A percentile compares a stretch with the other conserved stretches of the same genome.
Conservation (phyloP, 1,284 basidiomycete species). For the Irpex sp. region DNA sequence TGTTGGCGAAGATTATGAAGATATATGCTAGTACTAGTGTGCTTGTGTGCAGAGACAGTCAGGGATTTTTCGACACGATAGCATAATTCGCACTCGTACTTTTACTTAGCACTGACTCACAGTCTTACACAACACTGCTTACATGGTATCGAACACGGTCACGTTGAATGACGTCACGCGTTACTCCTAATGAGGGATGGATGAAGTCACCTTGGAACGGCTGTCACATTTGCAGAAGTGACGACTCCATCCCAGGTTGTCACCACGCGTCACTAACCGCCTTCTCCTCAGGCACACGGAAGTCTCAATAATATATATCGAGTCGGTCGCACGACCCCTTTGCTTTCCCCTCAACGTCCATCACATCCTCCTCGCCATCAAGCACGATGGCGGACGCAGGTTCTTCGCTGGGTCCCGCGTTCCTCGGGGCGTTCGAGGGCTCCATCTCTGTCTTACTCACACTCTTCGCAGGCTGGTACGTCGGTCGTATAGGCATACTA, state of each 20-base stretch:
- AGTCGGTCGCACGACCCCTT: background rate
- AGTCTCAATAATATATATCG: background rate
- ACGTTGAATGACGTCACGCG: conserved; percentile 11
- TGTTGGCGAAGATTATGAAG: conserved; percentile 71
- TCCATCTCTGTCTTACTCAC: conserved; percentile 29
- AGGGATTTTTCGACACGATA: too few relatives aligned
- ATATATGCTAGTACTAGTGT: conserved; percentile 51
- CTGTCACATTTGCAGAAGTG: background rate
- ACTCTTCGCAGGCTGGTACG: conserved; percentile 26
- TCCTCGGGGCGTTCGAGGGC: conserved; percentile 29
- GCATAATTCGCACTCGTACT: background rate
- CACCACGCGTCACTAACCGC: too few relatives aligned
- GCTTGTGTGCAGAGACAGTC: background rate
- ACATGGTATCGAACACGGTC: background rate
- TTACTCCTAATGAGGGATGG: background rate
- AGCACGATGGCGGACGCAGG: conserved; percentile 8
- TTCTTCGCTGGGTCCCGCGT: conserved; percentile 19
- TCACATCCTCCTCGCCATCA: background rate
- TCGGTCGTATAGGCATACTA: conserved; percentile 19
- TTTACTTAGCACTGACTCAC: too few relatives aligned
- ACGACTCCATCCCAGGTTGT: too few relatives aligned
- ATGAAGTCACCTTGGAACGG: background rate
- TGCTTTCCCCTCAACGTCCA: background rate
- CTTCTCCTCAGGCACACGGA: background rate
- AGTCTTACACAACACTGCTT: too few relatives aligned